A percentile compares a stretch with the other conserved stretches of the same genome.
These are phyloP conservation scores for Phytopythium chamaehyphon DNA, from an alignment of 352 stramenopile genomes.

Conservation along the genomic window DNA sequence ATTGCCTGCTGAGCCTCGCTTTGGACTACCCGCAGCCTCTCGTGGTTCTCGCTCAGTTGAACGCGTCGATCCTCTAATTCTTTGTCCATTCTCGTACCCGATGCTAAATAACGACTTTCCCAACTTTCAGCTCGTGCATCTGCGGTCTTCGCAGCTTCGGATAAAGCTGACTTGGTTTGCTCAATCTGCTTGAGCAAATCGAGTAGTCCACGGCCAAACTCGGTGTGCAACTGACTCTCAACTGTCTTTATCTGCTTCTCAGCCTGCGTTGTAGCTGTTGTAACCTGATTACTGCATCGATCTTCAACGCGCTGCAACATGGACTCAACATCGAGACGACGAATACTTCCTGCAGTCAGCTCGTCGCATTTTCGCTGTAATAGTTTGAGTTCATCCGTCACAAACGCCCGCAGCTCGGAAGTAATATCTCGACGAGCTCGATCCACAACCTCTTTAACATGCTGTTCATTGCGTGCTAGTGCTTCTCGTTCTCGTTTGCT, in stretches of 20 bases:
- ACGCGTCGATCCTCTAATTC: slow-evolving; percentile 52
- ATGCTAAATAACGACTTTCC: not conserved
- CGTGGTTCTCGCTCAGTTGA: slow-evolving; percentile 27
- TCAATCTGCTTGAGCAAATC: slow-evolving; percentile 2
- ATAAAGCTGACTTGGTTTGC: slow-evolving; percentile 7
- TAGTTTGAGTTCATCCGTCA: slow-evolving; percentile 18
- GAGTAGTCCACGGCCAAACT: slow-evolving; percentile 9
- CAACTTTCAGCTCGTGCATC: not conserved
- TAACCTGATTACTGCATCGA: slow-evolving; percentile 4
- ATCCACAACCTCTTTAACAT: slow-evolving; percentile 14
- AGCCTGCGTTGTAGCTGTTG: not conserved
- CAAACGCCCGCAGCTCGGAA: not conserved
- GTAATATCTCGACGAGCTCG: slow-evolving; percentile 1
- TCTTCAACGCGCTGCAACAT: not conserved
- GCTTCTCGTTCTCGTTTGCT: not conserved
- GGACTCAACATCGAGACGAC: not conserved
- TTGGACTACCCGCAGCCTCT: slow-evolving; percentile 38
- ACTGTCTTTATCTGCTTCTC: slow-evolving; percentile 17
- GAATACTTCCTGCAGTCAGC: not conserved
- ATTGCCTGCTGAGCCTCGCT: slow-evolving; percentile 50
- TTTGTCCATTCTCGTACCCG: slow-evolving; percentile 27
- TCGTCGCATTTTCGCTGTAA: slow-evolving; percentile 12
- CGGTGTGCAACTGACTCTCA: slow-evolving; percentile 16
- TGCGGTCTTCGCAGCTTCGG: not conserved
- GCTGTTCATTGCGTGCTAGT: slow-evolving; percentile 3